Evolutionary conservation across 805 yeast species (phyloP).

Genomic region (Ogataea populi-albae): DNA sequence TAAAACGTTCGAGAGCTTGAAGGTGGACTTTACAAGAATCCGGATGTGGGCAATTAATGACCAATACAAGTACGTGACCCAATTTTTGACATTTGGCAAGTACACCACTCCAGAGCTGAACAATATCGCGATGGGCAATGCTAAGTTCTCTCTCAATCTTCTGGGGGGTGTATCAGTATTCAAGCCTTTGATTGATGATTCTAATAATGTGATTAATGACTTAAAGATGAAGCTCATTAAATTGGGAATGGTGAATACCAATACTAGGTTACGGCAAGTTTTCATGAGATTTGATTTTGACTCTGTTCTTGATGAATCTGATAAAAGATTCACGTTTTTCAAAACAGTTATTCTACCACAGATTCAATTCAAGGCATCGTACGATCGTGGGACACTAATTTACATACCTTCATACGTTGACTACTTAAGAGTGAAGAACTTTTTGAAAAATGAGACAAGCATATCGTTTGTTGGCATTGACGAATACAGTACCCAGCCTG

Average conservation of each 20-base stretch:
- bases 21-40: slow-evolving; percentile 86
- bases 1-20: slow-evolving; percentile 52
- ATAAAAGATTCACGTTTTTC: slow-evolving; percentile 78
- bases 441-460: slow-evolving; percentile 61
- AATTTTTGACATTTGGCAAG: slow-evolving; percentile 73
- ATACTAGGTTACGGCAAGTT: slow-evolving; percentile 56
- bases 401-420: slow-evolving; percentile 87
- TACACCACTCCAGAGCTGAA: slow-evolving; percentile 80
- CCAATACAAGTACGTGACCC: slow-evolving; percentile 68
- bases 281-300: slow-evolving; percentile 67
- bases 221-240: slow-evolving; percentile 44
- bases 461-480: slow-evolving; percentile 68
- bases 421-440: slow-evolving; percentile 72
- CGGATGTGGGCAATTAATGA: slow-evolving; percentile 92
- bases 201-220: slow-evolving; percentile 55
- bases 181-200: slow-evolving; percentile 43
- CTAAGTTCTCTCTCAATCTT: slow-evolving; percentile 48
- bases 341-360: slow-evolving; percentile 71
- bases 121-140: slow-evolving; percentile 44
- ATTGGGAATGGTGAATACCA: slow-evolving; percentile 31
- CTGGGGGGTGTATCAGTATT: slow-evolving; percentile 56
- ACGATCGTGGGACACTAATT: slow-evolving; percentile 72
- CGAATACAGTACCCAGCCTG: slow-evolving; percentile 78
- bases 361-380: slow-evolving; percentile 55
- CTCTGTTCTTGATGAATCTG: slow-evolving; percentile 66